phyloP scores from a whole-genome alignment of 129 eudicot genomes.

The Tagetes erecta region DNA sequence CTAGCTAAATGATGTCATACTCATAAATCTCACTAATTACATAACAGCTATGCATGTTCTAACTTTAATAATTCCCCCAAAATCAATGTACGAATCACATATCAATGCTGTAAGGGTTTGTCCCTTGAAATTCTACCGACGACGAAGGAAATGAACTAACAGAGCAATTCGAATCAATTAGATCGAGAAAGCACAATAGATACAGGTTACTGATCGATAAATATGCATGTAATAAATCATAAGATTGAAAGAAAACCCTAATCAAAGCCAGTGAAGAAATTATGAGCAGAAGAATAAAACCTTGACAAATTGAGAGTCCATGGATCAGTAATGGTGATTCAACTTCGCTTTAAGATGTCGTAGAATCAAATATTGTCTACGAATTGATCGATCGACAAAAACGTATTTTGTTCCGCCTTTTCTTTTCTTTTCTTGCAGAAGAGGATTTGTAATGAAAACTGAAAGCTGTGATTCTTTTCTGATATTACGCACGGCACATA shows the following conservation, averaged over 20 bases:
- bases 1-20: background rate
- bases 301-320: slow-evolving; percentile 61
- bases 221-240: background rate
- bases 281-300: slow-evolving; percentile 23
- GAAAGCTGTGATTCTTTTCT: background rate
- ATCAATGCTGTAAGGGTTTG: background rate
- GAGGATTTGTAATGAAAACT: background rate
- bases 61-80: background rate
- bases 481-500: no score
- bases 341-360: slow-evolving; percentile 37
- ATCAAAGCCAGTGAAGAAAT: background rate
- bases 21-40: slow-evolving; percentile 4
- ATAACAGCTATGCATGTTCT: background rate
- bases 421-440: slow-evolving; percentile 3
- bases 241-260: slow-evolving; percentile 7
- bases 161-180: background rate
- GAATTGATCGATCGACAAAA: slow-evolving; percentile 8
- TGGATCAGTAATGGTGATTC: slow-evolving; percentile 36
- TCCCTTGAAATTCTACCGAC: background rate
- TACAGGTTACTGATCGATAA: background rate
- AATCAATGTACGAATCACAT: slow-evolving; percentile 19
- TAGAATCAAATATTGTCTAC: slow-evolving; percentile 42
- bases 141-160: background rate
- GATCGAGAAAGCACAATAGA: background rate
- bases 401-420: background rate